phyloP scores from a whole-genome alignment of 768 basidiomycete genomes.

The Auricularia cornea region DNA sequence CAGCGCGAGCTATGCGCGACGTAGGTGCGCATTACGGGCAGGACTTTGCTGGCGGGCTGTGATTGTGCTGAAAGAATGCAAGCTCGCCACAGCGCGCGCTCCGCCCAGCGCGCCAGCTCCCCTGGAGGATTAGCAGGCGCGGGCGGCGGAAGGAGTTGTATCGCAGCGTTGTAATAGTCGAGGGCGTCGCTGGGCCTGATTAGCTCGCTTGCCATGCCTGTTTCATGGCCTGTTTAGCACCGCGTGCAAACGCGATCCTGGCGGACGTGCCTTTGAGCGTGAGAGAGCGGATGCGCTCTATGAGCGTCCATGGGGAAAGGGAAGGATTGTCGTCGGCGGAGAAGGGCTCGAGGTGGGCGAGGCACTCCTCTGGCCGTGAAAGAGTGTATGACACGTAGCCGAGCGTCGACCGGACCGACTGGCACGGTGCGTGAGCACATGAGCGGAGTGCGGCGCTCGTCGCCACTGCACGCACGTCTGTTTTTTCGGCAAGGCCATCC shows the following conservation, averaged over 20 bases:
- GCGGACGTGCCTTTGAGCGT: neutral
- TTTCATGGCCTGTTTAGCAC: neutral
- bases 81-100: slow-evolving; percentile 75
- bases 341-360: neutral
- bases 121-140: slow-evolving; percentile 38
- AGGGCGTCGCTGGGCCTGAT: slow-evolving; percentile 38
- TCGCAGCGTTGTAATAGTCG: slow-evolving; percentile 43
- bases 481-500: slow-evolving; percentile 17
- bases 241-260: neutral
- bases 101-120: slow-evolving; percentile 82
- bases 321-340: neutral
- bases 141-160: slow-evolving; percentile 42
- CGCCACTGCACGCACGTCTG: neutral
- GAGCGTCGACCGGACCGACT: neutral
- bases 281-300: neutral
- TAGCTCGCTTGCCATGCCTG: slow-evolving; percentile 12
- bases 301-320: neutral
- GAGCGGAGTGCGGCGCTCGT: neutral
- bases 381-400: neutral
- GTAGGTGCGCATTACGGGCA: slow-evolving; percentile 32
- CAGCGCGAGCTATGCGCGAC: slow-evolving; percentile 55
- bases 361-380: neutral
- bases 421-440: neutral
- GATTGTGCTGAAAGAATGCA: slow-evolving; percentile 53
- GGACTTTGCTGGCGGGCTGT: slow-evolving; percentile 23